Evolutionary conservation across 805 yeast species (phyloP).

Genomic region (Ogataea polymorpha): DNA sequence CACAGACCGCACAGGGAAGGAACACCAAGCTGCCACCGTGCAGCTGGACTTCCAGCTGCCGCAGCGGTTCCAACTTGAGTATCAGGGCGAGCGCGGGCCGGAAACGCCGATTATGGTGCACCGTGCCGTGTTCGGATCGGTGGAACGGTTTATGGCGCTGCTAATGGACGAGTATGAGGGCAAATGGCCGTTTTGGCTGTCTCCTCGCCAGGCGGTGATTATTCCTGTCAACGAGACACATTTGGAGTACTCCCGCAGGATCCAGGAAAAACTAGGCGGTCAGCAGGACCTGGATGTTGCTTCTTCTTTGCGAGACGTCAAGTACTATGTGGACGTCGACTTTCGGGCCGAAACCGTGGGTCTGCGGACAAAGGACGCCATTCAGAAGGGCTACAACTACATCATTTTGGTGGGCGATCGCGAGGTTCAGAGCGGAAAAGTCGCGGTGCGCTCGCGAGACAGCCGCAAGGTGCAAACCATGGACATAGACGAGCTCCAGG

Average conservation of each 20-base stretch:
- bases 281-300: conserved; percentile 40
- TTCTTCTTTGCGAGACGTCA: conserved; percentile 53
- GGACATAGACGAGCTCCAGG: conserved; percentile 48
- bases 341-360: conserved; percentile 75
- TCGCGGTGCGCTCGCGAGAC: conserved; percentile 62
- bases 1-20: conserved; percentile 73
- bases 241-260: conserved; percentile 46
- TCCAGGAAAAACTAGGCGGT: conserved; percentile 48
- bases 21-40: conserved; percentile 92
- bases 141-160: conserved; percentile 89
- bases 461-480: conserved; percentile 43
- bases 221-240: conserved; percentile 75
- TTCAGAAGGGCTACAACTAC: conserved; percentile 69
- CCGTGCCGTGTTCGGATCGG: conserved; percentile 91
- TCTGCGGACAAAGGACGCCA: conserved; percentile 74
- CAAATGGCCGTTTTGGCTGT: conserved; percentile 97
- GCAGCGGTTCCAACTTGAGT: conserved; percentile 71
- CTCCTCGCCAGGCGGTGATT: conserved; percentile 84
- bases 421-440: conserved; percentile 58
- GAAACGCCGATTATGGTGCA: conserved; percentile 91
- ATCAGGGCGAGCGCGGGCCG: conserved; percentile 50
- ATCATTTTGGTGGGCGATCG: conserved; percentile 85
- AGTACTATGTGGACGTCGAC: conserved; percentile 76
- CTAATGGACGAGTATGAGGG: conserved; percentile 88
- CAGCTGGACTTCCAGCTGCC: conserved; percentile 96